These are phyloP conservation scores for Ajuga reptans DNA, from an alignment of 305 asterid species.

Conservation along the genomic window DNA sequence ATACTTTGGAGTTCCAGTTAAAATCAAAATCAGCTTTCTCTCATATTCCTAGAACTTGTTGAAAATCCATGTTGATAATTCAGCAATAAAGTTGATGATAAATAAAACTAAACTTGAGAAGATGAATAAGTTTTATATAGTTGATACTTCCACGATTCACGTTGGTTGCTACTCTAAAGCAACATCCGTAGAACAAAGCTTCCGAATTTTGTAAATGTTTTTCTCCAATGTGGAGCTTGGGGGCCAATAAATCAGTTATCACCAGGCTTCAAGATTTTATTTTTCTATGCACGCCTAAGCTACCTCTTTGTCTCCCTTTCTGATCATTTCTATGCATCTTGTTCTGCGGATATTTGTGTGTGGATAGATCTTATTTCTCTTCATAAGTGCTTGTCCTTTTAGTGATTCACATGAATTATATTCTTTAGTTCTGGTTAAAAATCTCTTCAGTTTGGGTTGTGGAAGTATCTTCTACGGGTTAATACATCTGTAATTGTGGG, in stretches of 20 bases:
- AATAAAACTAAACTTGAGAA: not conserved
- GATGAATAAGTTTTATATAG: not conserved
- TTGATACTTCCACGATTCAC: not conserved
- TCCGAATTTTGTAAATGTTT: not conserved
- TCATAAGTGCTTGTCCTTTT: not conserved
- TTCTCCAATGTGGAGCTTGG: not conserved
- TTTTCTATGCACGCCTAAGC: not conserved
- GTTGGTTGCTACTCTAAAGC: not conserved
- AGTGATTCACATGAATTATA: conserved; percentile 11
- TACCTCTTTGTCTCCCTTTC: not conserved
- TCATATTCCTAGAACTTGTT: not conserved
- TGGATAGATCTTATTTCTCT: not conserved
- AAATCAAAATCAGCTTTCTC: not conserved
- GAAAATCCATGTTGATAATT: not conserved
- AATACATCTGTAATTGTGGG: conserved; percentile 16
- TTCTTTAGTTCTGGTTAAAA: conserved; percentile 16
- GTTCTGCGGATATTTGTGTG: not conserved
- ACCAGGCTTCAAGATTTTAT: not conserved
- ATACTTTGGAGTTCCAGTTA: not conserved
- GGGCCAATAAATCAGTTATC: not conserved
- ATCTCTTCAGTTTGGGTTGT: not conserved
- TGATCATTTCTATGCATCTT: not conserved
- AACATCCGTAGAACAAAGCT: not conserved
- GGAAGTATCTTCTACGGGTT: not conserved
- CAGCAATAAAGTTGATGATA: not conserved